A percentile compares a stretch with the other conserved stretches of the same genome.
These are phyloP conservation scores for Blastomyces silverae DNA, from an alignment of 2,329 filamentous ascomycete genomes.

Conservation along the genomic window DNA sequence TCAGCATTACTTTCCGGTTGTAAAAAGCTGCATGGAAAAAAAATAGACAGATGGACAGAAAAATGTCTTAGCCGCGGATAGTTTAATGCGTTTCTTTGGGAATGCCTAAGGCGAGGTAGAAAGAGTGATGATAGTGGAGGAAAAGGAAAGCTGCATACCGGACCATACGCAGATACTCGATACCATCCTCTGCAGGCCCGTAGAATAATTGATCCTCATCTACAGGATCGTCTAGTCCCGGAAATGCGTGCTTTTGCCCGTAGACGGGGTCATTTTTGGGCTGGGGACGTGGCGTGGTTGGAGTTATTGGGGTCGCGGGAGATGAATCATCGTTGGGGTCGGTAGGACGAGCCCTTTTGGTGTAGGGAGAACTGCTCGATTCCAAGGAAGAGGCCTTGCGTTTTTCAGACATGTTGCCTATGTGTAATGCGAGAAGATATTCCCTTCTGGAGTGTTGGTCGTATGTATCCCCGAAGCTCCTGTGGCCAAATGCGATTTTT, in stretches of 20 bases:
- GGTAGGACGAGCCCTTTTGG: slow-evolving; percentile 3
- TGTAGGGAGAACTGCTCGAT: slow-evolving; percentile 5
- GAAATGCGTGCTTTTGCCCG: slow-evolving; percentile 66
- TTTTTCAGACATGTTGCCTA: slow-evolving; percentile 11
- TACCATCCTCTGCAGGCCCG: slow-evolving; percentile 59
- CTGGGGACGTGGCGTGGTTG: slow-evolving; percentile 25
- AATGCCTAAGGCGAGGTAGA: slow-evolving; percentile 17
- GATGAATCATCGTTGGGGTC: slow-evolving; percentile 8
- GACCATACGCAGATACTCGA: slow-evolving; percentile 65
- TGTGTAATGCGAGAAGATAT: background rate
- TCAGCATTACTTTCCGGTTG: slow-evolving; percentile 8
- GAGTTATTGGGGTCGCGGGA: slow-evolving; percentile 18
- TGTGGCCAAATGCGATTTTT: background rate
- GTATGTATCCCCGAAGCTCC: background rate
- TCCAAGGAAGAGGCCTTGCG: slow-evolving; percentile 10
- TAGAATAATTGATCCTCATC: slow-evolving; percentile 56
- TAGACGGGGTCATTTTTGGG: slow-evolving; percentile 56
- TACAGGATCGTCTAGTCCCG: slow-evolving; percentile 49
- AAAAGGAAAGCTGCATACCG: slow-evolving; percentile 46
- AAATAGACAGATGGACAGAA: background rate
- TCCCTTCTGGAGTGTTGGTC: background rate
- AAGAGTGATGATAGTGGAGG: slow-evolving; percentile 26
- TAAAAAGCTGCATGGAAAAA: background rate
- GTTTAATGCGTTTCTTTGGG: background rate
- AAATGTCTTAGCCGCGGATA: background rate